Percentiles rank a stretch among this genome's conserved stretches.
phyloP scores from a whole-genome alignment of 495 filamentous ascomycete species.

The Penicillium simplicissimum region DNA sequence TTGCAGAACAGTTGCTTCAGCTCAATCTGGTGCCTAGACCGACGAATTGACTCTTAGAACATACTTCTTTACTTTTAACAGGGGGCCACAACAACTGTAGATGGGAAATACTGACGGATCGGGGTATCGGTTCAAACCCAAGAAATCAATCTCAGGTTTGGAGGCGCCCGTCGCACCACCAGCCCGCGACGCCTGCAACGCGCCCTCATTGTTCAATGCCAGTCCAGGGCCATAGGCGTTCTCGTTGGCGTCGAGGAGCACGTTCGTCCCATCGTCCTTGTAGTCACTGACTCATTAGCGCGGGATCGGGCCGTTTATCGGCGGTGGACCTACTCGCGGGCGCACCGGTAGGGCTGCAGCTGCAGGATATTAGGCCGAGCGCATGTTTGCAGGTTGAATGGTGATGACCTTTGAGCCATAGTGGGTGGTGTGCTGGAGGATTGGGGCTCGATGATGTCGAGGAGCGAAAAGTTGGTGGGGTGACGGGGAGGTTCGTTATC shows the following conservation, averaged over 20 bases:
- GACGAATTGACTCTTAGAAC: background rate
- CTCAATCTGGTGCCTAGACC: slow-evolving; percentile 69
- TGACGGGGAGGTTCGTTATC: slow-evolving; percentile 23
- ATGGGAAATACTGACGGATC: slow-evolving; percentile 66
- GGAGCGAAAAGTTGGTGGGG: slow-evolving; percentile 27
- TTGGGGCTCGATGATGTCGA: slow-evolving; percentile 5
- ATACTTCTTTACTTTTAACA: background rate
- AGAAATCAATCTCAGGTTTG: slow-evolving; percentile 61
- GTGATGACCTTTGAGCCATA: slow-evolving; percentile 45
- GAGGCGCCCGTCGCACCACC: slow-evolving; percentile 38
- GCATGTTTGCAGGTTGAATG: slow-evolving; percentile 78
- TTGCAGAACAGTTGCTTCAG: slow-evolving; percentile 86
- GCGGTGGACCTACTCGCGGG: slow-evolving; percentile 65
- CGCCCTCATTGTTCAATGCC: slow-evolving; percentile 46
- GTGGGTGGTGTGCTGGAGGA: slow-evolving; percentile 17
- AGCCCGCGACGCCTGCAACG: slow-evolving; percentile 40
- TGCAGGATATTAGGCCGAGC: slow-evolving; percentile 81
- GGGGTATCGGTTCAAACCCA: slow-evolving; percentile 88
- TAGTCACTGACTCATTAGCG: slow-evolving; percentile 74
- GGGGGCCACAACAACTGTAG: background rate
- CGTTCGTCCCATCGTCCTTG: slow-evolving; percentile 96
- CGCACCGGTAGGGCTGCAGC: slow-evolving; percentile 81
- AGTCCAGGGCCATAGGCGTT: slow-evolving; percentile 89
- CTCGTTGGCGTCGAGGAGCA: slow-evolving; percentile 96
- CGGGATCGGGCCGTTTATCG: slow-evolving; percentile 14